Base-by-base conservation (phyloP, 139 green algal genomes). In the Asterochloris sp. region DNA sequence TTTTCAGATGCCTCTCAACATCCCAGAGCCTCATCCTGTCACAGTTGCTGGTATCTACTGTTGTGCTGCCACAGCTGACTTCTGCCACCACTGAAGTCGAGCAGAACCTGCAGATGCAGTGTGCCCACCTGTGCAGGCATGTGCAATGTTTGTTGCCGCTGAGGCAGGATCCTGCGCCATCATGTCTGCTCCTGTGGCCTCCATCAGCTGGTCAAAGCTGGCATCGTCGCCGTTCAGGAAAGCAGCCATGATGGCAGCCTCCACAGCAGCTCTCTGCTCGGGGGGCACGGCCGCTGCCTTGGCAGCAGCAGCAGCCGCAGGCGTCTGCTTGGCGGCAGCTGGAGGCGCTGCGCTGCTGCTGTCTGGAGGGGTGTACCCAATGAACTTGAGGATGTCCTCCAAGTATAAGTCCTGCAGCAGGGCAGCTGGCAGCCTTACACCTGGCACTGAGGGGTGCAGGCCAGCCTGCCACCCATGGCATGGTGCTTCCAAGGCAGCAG, bases 361-460 rank as follows among this genome's bases (percentile, higher is more conserved):
- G 38, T 71, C 61, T 69, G 38, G 66, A 1, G 27, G 24, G 11
- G 28, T 47, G 81, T 88, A 82, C 17, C 78, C 85, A 2, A 87
- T 86, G 24, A 87, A 61, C 63, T 83, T 74, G 19, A 93, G 84
- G n/a, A 91, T 69, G 29, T 93, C 89, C 74, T 93, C 89, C 24
- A 92, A 78, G 60, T 88, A 92, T 26, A 85, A 88, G 38, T 83
- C 83, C 38, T 76, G 84, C 84, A 76, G 13, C 38, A 28, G 66
- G 38, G 38, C 38, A 6, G 38, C 38, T 54, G 2, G 38, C 6
- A 71, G 66, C 66, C 66, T 26, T 10, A 71, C 66, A 26, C 4
- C 17, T 71, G 66, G 19, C 17, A 71, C 19, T 23, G 66, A 71
- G 66, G 66, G 17, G 66, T 23, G 38, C 38, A 54, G 38, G 38